These are phyloP conservation scores for Myrmaecium sp. DNA, from an alignment of 2,329 filamentous ascomycete species.

Conservation along the genomic window DNA sequence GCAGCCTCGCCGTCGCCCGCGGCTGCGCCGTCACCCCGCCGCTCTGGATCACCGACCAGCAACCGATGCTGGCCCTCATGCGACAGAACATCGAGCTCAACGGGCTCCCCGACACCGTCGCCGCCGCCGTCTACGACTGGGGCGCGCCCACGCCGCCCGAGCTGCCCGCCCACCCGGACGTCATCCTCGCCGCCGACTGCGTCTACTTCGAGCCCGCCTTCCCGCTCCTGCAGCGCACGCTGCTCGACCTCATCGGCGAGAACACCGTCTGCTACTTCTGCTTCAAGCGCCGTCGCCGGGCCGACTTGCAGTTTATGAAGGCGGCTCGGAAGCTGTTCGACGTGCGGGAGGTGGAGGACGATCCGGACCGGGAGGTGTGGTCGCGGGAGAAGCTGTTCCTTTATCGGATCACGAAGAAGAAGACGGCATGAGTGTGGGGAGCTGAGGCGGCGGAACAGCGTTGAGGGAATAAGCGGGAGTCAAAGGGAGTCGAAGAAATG, in stretches of 20 bases:
- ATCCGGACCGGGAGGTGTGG: conserved; percentile 29
- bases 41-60: conserved; percentile 76
- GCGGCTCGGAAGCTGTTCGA: conserved; percentile 30
- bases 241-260: conserved; percentile 53
- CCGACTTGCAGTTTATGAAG: conserved; percentile 37
- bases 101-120: conserved; percentile 43
- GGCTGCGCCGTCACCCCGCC: conserved; percentile 30
- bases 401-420: conserved; percentile 18
- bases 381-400: conserved; percentile 31
- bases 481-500: too few relatives aligned
- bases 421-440: too few relatives aligned
- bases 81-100: conserved; percentile 76
- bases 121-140: conserved; percentile 68
- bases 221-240: conserved; percentile 64
- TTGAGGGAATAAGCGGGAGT: too few relatives aligned
- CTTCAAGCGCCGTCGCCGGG: conserved; percentile 82
- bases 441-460: too few relatives aligned
- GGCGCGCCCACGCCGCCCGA: conserved; percentile 24
- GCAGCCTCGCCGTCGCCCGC: conserved; percentile 39
- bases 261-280: conserved; percentile 65
- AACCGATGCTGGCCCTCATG: conserved; percentile 75
- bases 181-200: conserved; percentile 90
- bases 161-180: conserved; percentile 44
- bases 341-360: conserved; percentile 30
- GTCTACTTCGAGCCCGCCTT: conserved; percentile 96